Conservation (phyloP, 148 eudicot species). For the Hydrangea macrophylla region DNA sequence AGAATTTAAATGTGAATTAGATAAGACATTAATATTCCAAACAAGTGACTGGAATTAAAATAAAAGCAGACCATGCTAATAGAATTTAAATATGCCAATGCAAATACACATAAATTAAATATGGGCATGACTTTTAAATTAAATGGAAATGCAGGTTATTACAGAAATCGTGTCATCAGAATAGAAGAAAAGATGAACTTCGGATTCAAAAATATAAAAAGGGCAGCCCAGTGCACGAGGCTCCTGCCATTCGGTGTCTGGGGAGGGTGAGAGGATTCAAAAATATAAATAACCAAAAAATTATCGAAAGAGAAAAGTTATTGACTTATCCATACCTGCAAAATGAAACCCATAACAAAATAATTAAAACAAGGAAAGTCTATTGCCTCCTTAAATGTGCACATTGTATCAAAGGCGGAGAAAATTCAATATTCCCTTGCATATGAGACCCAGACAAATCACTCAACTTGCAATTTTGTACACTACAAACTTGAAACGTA, state of each 20-base stretch:
- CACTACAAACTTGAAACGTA: no score
- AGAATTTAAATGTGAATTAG: no score
- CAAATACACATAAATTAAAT: no score
- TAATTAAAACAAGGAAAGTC: background rate
- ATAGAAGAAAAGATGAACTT: background rate
- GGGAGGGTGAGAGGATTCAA: no score
- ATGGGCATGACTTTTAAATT: no score
- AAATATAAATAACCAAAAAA: no score
- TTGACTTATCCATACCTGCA: background rate
- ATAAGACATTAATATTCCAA: no score
- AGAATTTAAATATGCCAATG: no score
- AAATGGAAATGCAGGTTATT: no score
- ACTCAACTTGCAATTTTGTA: background rate
- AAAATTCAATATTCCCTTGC: background rate
- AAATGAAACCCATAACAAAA: background rate
- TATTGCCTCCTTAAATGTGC: background rate
- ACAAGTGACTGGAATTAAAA: no score
- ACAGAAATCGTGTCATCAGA: conserved; percentile 43
- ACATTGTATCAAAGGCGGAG: background rate
- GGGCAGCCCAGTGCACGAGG: background rate
- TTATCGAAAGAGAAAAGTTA: no score
- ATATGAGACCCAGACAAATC: background rate
- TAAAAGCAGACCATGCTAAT: no score
- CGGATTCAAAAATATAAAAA: background rate
- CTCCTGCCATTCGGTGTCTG: background rate